Evolutionary conservation across 2,329 filamentous ascomycete genomes (phyloP).

Genomic region (Xylariaceae sp.): DNA sequence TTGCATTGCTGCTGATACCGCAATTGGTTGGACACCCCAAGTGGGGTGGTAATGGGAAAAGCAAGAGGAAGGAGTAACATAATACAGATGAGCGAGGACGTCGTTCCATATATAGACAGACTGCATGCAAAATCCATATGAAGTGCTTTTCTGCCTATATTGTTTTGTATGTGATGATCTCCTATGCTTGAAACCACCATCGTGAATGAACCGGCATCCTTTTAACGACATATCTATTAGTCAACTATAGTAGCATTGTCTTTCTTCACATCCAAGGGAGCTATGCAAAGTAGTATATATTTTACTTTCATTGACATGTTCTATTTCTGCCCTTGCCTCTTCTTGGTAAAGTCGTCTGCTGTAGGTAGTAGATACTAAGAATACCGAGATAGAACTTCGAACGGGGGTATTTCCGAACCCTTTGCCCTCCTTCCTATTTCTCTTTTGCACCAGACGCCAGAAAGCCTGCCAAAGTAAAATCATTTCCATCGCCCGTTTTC

Average conservation of each 20-base stretch:
- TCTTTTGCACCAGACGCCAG: neutral
- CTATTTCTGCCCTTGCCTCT: too few species aligned
- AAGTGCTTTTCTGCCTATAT: neutral
- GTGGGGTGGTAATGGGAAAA: neutral
- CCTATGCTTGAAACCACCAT: too few species aligned
- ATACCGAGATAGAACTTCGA: neutral
- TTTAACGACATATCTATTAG: too few species aligned
- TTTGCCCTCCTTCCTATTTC: neutral
- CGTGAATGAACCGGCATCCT: too few species aligned
- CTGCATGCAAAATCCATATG: conserved; percentile 2
- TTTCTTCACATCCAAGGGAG: too few species aligned
- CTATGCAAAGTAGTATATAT: too few species aligned
- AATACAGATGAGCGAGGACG: conserved; percentile 6
- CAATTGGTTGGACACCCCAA: neutral
- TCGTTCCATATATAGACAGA: conserved; percentile 12
- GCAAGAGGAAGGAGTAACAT: neutral
- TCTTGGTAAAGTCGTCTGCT: too few species aligned
- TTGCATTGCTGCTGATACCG: conserved; percentile 2
- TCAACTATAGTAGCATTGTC: too few species aligned
- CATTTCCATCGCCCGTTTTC: neutral
- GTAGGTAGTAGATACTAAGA: neutral
- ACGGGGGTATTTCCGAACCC: conserved; percentile 35
- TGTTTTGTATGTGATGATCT: too few species aligned
- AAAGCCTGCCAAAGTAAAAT: conserved; percentile 8
- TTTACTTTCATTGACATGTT: too few species aligned